Conservation (phyloP, 441 rosid species). For the Adansonia madagascariensis region DNA sequence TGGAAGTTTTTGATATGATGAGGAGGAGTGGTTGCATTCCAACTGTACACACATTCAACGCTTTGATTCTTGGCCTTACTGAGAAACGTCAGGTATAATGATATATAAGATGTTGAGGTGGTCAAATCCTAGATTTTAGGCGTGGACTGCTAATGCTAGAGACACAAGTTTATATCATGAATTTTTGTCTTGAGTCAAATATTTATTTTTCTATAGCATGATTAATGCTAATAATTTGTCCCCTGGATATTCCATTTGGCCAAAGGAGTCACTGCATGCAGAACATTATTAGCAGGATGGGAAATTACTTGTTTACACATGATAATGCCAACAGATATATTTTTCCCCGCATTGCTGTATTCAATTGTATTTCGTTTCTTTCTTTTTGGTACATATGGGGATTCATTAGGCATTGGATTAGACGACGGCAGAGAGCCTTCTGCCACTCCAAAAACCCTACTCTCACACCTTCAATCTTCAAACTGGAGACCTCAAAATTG, state of each 20-base stretch:
- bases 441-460: constrained; percentile 4
- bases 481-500: background rate
- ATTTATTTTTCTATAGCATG: background rate
- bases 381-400: background rate
- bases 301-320: background rate
- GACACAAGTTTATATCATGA: constrained; percentile 1
- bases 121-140: constrained; percentile 16
- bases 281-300: background rate
- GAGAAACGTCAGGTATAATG: constrained; percentile 81
- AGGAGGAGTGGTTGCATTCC: constrained; percentile 92
- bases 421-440: background rate
- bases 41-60: constrained; percentile 89
- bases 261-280: background rate
- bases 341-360: background rate
- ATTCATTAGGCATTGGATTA: background rate
- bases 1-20: constrained; percentile 88
- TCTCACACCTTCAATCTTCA: background rate
- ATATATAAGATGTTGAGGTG: background rate
- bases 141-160: background rate
- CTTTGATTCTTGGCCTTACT: constrained; percentile 86
- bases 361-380: background rate
- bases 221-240: background rate
- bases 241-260: background rate
- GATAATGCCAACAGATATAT: background rate
- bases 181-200: constrained; percentile 8